Evolutionary conservation across 1,284 basidiomycete species (phyloP), one percentile per base, ranked within the genome.

Genomic region (Ganoderma multipileum): DNA sequence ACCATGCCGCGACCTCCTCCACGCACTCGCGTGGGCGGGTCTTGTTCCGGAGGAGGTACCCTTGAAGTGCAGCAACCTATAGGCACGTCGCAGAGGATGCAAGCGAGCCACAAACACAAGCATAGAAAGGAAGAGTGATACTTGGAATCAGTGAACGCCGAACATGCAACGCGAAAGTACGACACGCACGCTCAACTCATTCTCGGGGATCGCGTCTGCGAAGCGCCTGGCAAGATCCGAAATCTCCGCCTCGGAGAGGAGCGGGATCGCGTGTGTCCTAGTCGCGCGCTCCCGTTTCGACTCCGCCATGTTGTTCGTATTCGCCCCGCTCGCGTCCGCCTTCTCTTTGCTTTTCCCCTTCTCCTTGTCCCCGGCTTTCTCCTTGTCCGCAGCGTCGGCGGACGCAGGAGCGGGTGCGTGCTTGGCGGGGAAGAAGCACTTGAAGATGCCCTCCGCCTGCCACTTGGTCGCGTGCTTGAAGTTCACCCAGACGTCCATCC

Each of bases 401-500:
- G 28, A 41, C 2, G 66, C n/a, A n/a, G 59, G 28, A 55, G 47
- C 47, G 57, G 41, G 12, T 57, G 58, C 62, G 26, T 67, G 42
- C 76, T 88, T 89, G 78, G 79, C 89, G 1, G 94, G 94, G 89
- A 95, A 95, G 87, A 95, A 96, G 79, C 93, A 94, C 78, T 94
- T 93, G 88, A 95, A 96, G 77, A 95, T 93, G 64, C 92, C 93
- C 80, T 94, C 92, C 33, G 93, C 94, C 77, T 95, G 94, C 89
- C 90, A 92, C 77, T 92, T 94, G 8, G 91, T 94, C 9, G 94
- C 94, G 76, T 95, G 91, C 68, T 91, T 91, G 81, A 95, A 95
- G 83, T 95, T 93, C 47, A 94, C 87, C 93, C 93, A 94, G 18
- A 95, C 93, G 75, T 95, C 93, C 92, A 94, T 94, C 64, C 93